Percentiles rank a stretch among this genome's conserved stretches.
phyloP scores from a whole-genome alignment of 495 filamentous ascomycete genomes.

The Penicillium goetzii region DNA sequence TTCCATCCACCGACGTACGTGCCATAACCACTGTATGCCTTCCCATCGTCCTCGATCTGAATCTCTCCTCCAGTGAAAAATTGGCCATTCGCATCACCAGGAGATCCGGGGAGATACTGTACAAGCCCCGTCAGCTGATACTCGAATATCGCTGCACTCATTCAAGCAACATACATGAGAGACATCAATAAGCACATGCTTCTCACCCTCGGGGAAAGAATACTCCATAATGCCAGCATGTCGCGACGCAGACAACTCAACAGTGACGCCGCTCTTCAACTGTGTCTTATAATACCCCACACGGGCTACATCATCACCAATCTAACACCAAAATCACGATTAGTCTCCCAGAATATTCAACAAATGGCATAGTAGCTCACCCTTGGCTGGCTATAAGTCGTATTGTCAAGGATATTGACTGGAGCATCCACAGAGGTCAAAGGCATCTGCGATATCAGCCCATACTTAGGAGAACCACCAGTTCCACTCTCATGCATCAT shows the following conservation, averaged over 20 bases:
- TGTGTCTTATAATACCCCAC: constrained; percentile 66
- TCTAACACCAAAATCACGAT: constrained; percentile 21
- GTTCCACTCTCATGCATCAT: constrained; percentile 75
- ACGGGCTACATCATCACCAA: constrained; percentile 52
- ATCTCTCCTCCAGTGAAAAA: constrained; percentile 64
- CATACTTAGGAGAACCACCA: constrained; percentile 71
- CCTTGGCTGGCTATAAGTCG: constrained; percentile 45
- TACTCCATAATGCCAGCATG: constrained; percentile 67
- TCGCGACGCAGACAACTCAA: constrained; percentile 61
- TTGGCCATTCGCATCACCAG: constrained; percentile 60
- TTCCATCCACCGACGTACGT: constrained; percentile 66
- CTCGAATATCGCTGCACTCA: background rate
- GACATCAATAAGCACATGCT: constrained; percentile 63
- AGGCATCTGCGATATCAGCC: constrained; percentile 68
- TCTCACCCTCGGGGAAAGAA: constrained; percentile 53
- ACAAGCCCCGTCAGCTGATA: background rate
- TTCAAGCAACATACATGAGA: constrained; percentile 54
- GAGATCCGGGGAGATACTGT: constrained; percentile 57
- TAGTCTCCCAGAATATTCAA: background rate
- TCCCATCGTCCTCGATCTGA: constrained; percentile 49
- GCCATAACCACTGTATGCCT: constrained; percentile 60
- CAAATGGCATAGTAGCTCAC: constrained; percentile 21
- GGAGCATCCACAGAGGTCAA: constrained; percentile 36
- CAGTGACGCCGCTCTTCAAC: constrained; percentile 55
- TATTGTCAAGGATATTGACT: constrained; percentile 47